Conservation (phyloP, 768 basidiomycete species). For the Lactarius tabidus region DNA sequence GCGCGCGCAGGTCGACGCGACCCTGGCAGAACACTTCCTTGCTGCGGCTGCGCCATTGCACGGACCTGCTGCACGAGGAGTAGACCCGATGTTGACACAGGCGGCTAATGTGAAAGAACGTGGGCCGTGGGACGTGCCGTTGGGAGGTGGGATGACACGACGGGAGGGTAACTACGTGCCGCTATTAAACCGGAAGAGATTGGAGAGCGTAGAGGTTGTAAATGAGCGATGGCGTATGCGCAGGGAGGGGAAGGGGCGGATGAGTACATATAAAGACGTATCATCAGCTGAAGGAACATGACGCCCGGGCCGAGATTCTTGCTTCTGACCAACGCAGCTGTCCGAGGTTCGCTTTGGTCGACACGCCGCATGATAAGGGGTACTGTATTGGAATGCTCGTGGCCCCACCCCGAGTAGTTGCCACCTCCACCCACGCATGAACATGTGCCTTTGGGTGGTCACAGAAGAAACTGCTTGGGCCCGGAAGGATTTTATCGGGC, state of each 20-base stretch:
- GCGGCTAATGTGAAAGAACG: slow-evolving; percentile 29
- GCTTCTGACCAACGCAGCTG: neutral
- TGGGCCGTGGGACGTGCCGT: slow-evolving; percentile 47
- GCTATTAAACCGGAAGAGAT: slow-evolving; percentile 59
- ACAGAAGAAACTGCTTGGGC: neutral
- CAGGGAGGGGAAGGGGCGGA: slow-evolving; percentile 49
- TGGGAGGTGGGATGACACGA: slow-evolving; percentile 68
- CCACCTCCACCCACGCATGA: neutral
- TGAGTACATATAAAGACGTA: neutral
- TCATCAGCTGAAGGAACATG: neutral
- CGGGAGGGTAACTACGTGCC: slow-evolving; percentile 61
- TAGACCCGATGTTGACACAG: slow-evolving; percentile 39
- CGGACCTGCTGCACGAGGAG: slow-evolving; percentile 31
- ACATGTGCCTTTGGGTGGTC: neutral
- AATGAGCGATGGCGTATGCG: slow-evolving; percentile 72
- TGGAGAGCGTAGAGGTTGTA: slow-evolving; percentile 65
- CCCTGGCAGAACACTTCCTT: slow-evolving; percentile 64
- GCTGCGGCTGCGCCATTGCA: slow-evolving; percentile 52
- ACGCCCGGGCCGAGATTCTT: neutral
- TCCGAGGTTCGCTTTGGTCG: neutral
- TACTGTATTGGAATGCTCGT: neutral
- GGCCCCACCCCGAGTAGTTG: neutral
- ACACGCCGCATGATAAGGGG: neutral
- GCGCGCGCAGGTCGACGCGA: slow-evolving; percentile 60
- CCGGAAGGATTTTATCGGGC: neutral